Evolutionary conservation across 1,284 basidiomycete genomes (phyloP).

Genomic region (Bjerkandera adusta): DNA sequence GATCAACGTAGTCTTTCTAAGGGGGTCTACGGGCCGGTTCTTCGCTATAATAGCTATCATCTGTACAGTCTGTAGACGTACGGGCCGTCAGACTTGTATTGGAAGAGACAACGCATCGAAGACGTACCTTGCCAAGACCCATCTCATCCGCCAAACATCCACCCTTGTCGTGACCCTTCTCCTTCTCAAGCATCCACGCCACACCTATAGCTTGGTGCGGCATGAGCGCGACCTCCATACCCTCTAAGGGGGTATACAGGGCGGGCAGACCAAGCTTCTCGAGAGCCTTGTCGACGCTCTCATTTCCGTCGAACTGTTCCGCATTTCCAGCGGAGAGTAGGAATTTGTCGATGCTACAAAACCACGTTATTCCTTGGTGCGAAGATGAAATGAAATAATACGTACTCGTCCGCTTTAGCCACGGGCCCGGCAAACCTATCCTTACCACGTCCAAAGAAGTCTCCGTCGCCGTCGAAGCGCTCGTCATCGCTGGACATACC

Average conservation of each 20-base stretch:
- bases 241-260: constrained; percentile 41
- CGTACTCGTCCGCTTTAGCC: constrained; percentile 49
- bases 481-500: constrained; percentile 29
- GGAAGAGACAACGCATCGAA: background rate
- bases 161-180: constrained; percentile 42
- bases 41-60: constrained; percentile 49
- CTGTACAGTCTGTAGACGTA: constrained; percentile 39
- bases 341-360: constrained; percentile 49
- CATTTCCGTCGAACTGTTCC: constrained; percentile 54
- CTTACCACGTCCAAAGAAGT: constrained; percentile 44
- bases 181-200: constrained; percentile 64
- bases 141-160: constrained; percentile 81
- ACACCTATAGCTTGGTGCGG: constrained; percentile 67
- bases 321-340: constrained; percentile 53
- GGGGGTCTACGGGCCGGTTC: constrained; percentile 41
- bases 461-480: constrained; percentile 38
- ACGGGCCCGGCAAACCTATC: constrained; percentile 44
- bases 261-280: constrained; percentile 40
- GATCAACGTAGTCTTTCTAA: constrained; percentile 52
- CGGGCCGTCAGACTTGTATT: background rate
- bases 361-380: background rate
- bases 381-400: constrained; percentile 13
- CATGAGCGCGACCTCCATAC: constrained; percentile 57
- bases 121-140: constrained; percentile 53
- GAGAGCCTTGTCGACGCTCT: constrained; percentile 48